A percentile compares a stretch with the other conserved stretches of the same genome.
These are phyloP conservation scores for Reticulascus tulasneorum DNA, from an alignment of 2,329 filamentous ascomycete species.

Conservation along the genomic window DNA sequence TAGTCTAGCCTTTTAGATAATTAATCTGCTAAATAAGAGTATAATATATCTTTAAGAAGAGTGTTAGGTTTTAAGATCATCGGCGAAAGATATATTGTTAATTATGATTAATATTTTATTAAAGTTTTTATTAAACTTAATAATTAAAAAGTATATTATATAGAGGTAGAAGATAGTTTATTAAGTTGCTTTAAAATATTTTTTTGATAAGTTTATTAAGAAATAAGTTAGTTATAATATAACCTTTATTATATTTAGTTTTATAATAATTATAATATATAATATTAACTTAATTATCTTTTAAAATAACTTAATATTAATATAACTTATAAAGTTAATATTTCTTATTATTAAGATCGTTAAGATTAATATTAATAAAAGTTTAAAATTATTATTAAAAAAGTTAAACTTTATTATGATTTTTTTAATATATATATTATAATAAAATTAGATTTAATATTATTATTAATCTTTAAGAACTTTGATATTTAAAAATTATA, in stretches of 20 bases:
- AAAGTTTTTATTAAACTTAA: slow-evolving; percentile 7
- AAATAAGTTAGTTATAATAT: slow-evolving; percentile 5
- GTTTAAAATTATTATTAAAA: neutral
- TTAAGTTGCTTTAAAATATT: no score
- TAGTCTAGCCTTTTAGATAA: neutral
- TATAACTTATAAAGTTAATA: neutral
- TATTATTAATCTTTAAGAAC: neutral
- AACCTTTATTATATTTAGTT: neutral
- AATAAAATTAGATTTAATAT: slow-evolving; percentile 1
- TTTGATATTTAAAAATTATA: neutral
- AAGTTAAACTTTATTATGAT: slow-evolving; percentile 1
- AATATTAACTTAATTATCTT: slow-evolving; percentile 5
- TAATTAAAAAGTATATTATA: slow-evolving; percentile 4
- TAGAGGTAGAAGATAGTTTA: no score
- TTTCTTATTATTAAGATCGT: slow-evolving; percentile 2
- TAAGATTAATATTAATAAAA: no score
- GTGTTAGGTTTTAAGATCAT: neutral
- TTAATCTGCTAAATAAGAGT: neutral
- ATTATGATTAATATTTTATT: neutral
- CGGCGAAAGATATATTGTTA: neutral
- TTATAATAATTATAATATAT: slow-evolving; percentile 2
- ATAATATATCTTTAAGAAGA: neutral
- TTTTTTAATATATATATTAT: slow-evolving; percentile 1
- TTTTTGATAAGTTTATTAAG: slow-evolving; percentile 6
- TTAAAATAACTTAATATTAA: slow-evolving; percentile 2